Evolutionary conservation across 441 rosid genomes (phyloP), one percentile per base, ranked within the genome.

Genomic region (Populus trichocarpa): DNA sequence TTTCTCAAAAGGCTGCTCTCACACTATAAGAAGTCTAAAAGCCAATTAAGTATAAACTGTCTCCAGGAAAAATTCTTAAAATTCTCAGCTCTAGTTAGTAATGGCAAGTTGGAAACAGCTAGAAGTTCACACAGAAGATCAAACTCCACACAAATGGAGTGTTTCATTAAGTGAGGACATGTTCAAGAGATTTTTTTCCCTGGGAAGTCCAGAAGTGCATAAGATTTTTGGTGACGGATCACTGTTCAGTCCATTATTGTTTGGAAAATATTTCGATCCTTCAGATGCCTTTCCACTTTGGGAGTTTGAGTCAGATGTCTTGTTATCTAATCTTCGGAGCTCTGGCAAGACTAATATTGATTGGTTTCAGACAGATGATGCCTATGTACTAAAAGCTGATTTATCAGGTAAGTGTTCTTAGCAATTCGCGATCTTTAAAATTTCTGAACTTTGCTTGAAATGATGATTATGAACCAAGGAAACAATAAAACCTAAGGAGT

Each of bases 201-300:
- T 75, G 67, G 88, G 88, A 6, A 85, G 75, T 80, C 86, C 86
- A 26, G 26, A 75, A 32, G 78, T 83, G 78, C 86, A 84, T 14
- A 89, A 86, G 87, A 89, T 89, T 71, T 92, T 91, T 69, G 95
- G 96, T 3, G 98, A 95, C 22, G 97, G 96, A 40, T 93, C 97
- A 26, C 77, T 92, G 26, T 92, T 89, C 69, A 93, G 97, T 83
- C 98, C 99, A 3, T 85, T 90, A 69, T 80, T 93, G 87, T 95
- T 93, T 36, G 92, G 97, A 4, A 93, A 95, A 75, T 95, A 81
- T 83, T 95, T 95, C 53, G 99, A 95, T 88, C 98, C 99, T 1
- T 93, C 89, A 7, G 98, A 95, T 81, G 99, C 99, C 2, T 95
- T 95, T 86, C 96, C 98, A 0, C 78, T 95, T 8, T 93, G 99